Evolutionary conservation across 202 grass and related monocot genomes (phyloP), one percentile per base, ranked within the genome.

Genomic region (Saccharum hybrid): DNA sequence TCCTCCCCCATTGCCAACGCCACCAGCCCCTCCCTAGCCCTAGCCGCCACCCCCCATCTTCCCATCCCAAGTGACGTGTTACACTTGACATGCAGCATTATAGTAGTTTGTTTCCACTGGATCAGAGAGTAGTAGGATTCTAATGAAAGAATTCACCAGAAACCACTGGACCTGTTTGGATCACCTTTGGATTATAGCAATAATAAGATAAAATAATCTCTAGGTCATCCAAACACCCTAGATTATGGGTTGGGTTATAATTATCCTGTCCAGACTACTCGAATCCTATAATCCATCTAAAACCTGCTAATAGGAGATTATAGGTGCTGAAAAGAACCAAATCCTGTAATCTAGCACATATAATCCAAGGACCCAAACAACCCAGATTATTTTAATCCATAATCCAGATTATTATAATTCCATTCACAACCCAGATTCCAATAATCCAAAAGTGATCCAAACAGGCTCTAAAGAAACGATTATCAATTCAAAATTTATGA

Each of bases 401-500:
- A 49, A 49, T 49, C 46, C 46, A 49, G 1, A 49, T 59, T 22
- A 22, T 10, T 59, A 22, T 57, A 57, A 21, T 4, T 19, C 19
- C 54, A 21, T 57, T 57, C 19, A 57, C 7, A 57, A 21, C 2
- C 3, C 54, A 59, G 54, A 59, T 59, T 59, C n/a, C n/a, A 10
- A 59, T 22, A 59, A 22, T 59, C n/a, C 54, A 59, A 23, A 94
- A 88, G 77, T 94, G 52, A 57, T 57, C 52, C 52, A 57, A 57
- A 57, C 19, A 57, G 7, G 52, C 19, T 7, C 52, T 21, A 21
- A 56, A 56, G 52, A 39, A 85, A 85, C 76, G 1, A 16, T 43
- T 71, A 69, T 2, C 18, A 52, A 22, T 22, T 70, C 42, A 39
- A 42, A 28, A 62, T 11, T 74, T 33, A 60, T 51, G 4, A 64